Conservation (phyloP, 116 monocot genomes). For the Phalaenopsis hybrid region DNA sequence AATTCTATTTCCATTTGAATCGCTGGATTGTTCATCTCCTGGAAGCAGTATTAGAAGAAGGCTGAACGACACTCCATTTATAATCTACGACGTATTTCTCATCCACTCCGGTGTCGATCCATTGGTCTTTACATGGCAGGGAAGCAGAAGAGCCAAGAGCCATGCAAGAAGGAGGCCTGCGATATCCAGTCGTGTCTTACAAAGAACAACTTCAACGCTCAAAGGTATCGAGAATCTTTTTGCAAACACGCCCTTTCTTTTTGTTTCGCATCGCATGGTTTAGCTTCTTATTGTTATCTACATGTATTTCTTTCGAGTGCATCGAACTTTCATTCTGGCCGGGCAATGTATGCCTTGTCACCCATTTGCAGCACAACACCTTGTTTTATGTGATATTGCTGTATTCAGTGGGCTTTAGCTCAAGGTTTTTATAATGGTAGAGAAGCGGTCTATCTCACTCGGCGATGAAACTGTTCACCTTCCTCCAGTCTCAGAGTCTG, state of each 20-base stretch:
- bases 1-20: too few relatives aligned
- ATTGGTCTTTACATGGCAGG: constrained; percentile 15
- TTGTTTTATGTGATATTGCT: background rate
- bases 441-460: background rate
- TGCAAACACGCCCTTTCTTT: background rate
- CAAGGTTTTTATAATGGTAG: background rate
- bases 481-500: background rate
- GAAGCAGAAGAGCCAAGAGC: constrained; percentile 54
- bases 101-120: background rate
- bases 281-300: background rate
- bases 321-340: background rate
- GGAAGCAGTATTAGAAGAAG: background rate
- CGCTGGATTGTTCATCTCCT: too few relatives aligned
- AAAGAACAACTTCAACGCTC: constrained; percentile 81
- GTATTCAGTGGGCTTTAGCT: background rate
- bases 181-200: constrained; percentile 93
- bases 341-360: background rate
- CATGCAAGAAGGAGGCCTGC: constrained; percentile 96
- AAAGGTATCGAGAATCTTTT: constrained; percentile 32
- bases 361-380: background rate
- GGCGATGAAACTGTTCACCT: too few relatives aligned
- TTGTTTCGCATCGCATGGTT: background rate
- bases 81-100: background rate
- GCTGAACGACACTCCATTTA: background rate
- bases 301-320: background rate